Evolutionary conservation across 2,329 filamentous ascomycete species (phyloP).

Genomic region (Albifimbria verrucaria): DNA sequence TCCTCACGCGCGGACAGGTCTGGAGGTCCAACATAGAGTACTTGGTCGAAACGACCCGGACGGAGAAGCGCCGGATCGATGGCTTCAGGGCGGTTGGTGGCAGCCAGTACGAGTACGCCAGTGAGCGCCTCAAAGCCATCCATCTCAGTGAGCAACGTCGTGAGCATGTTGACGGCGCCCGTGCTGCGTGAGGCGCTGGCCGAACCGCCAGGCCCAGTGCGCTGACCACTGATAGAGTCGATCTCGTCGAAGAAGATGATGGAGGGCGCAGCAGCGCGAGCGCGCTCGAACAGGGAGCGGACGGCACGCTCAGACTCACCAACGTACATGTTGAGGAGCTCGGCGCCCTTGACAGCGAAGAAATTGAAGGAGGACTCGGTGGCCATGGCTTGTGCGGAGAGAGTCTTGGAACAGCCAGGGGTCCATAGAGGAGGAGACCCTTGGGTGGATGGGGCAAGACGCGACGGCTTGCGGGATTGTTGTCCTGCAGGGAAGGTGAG

Average conservation of each 20-base stretch:
- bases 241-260: constrained; percentile 99
- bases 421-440: constrained; percentile 85
- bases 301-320: constrained; percentile 88
- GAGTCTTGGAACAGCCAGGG: constrained; percentile 94
- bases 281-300: constrained; percentile 81
- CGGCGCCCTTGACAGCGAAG: constrained; percentile 88
- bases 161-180: constrained; percentile 75
- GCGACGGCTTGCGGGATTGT: constrained; percentile 26
- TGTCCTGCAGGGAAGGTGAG: constrained; percentile 13
- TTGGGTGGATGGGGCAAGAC: constrained; percentile 61
- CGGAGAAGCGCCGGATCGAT: constrained; percentile 84
- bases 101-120: constrained; percentile 82
- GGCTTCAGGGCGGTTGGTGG: constrained; percentile 85
- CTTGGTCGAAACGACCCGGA: constrained; percentile 78
- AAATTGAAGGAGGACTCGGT: constrained; percentile 92
- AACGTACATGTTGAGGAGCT: constrained; percentile 95
- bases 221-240: constrained; percentile 70
- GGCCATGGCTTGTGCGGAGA: constrained; percentile 86
- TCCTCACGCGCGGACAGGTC: constrained; percentile 68
- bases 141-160: constrained; percentile 90
- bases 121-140: constrained; percentile 85
- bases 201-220: constrained; percentile 39
- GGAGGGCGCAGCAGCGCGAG: constrained; percentile 78
- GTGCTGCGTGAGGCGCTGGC: constrained; percentile 22
- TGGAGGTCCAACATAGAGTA: constrained; percentile 83